Base-by-base conservation (phyloP, 2,329 filamentous ascomycete species). In the Neocatenulostroma microsporum region DNA sequence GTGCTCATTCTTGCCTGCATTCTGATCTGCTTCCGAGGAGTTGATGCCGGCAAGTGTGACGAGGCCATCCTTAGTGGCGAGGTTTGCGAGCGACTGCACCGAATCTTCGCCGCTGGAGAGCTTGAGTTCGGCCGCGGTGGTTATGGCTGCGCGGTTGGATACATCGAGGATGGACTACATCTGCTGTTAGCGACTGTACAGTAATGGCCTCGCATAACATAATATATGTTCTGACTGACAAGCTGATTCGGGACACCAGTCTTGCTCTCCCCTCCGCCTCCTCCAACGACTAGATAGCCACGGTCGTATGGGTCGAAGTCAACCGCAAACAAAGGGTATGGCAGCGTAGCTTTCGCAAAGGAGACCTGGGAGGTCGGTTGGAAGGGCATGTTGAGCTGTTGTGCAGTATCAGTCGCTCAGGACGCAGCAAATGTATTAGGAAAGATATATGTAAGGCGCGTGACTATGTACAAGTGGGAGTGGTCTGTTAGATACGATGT, bases 181-280 rank as follows among this genome's bases (percentile, higher is more conserved):
- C 17, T 11, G 25, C 42, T n/a, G n/a, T n/a, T 26, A 43, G 37
- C 26, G 15, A 14, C 26, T 10, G 26, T 29, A 14, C 9, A 8
- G 9, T 7, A 29, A 14, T 14, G 15, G 15, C 8, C 7, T 29
- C 26, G 7, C 13, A 10, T n/a, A n/a, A n/a, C n/a, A n/a, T n/a
- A n/a, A n/a, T n/a, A n/a, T n/a, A n/a, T n/a, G n/a, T n/a, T n/a
- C n/a, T n/a, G n/a, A 67, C 79, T 56, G 64, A 83, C 83, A 54
- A 94, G 86, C 62, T 86, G 86, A 68, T 94, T 94, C 39, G 80
- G 78, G 15, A 94, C 84, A 29, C 86, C 87, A 48, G 77, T 86
- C 47, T 78, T 76, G 32, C 83, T 79, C 46, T 84, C 79, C 34
- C 89, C 89, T 47, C 89, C 89, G 44, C 89, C 89, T 35, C 89